Evolutionary conservation across 495 filamentous ascomycete species (phyloP), one percentile per base, ranked within the genome.

Genomic region (Parmelia sp.): DNA sequence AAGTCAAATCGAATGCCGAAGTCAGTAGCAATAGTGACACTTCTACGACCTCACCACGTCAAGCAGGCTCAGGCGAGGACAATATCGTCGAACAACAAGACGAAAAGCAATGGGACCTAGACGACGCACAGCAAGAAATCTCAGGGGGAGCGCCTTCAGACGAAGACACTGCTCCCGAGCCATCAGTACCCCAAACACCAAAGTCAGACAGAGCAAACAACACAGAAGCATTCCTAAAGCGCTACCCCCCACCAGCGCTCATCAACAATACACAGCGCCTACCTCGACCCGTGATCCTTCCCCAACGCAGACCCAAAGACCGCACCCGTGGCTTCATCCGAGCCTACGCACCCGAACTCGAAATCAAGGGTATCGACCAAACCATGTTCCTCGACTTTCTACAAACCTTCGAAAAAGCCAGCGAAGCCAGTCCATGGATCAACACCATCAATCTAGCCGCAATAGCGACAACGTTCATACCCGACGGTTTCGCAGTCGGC

Each of bases 371-470:
- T 0, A 79, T 86, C 67, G 76, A 80, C 65, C 75, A 84, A 60
- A 59, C 61, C 27, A 80, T 75, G 29, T 86, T 82, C 63, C 63
- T 86, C 7, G 74, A 80, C 29, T 86, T 87, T 63, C 68, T 86
- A 19, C 73, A 78, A 68, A 78, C 73, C 10, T 75, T 80, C 37
- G 74, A 83, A 58, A 74, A 75, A 47, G 71, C 78, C 1, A 76
- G 74, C 60, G 71, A 74, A 53, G 76, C 68, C 11, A 66, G 66
- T 4, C 74, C 73, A 0, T 77, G 73, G 72, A 53, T 82, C 31
- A 35, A 56, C 11, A 23, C 51, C 10, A 56, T 56, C n/a, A 56
- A 56, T 15, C 29, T 56, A 5, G 51, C 51, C 3, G 25, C 6
- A 11, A 29, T 56, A 14, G 51, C 23, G 4, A 56, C 51, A 12